Evolutionary conservation across 108 stramenopile genomes (phyloP).

Genomic region (Nitzschia palea): DNA sequence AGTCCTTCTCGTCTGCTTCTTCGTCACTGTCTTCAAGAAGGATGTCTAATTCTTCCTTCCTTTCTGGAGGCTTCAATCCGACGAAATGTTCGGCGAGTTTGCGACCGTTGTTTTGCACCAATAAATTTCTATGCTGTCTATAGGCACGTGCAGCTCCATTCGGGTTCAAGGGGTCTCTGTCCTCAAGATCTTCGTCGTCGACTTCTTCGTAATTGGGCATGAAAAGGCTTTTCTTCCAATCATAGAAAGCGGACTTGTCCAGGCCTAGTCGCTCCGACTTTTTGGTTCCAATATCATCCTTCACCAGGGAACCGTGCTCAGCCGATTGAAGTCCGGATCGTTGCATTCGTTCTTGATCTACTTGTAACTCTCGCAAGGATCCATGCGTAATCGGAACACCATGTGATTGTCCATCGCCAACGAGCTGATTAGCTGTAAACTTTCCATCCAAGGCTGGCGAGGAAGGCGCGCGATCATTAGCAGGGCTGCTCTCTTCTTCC

Average conservation of each 20-base stretch:
- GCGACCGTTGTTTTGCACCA: constrained; percentile 43
- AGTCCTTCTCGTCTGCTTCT: constrained; percentile 37
- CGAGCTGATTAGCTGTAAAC: not conserved
- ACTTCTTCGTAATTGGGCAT: constrained; percentile 25
- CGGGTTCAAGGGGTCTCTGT: constrained; percentile 74
- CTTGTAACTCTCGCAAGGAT: constrained; percentile 11
- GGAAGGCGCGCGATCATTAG: not conserved
- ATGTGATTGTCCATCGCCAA: constrained; percentile 22
- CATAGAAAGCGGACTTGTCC: constrained; percentile 70
- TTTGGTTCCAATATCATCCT: not conserved
- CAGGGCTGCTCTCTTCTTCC: constrained; percentile 28
- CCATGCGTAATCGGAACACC: constrained; percentile 15
- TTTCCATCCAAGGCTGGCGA: constrained; percentile 3
- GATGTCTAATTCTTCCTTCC: constrained; percentile 1
- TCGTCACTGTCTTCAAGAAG: constrained; percentile 24
- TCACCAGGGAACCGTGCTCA: not conserved
- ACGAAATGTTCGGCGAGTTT: constrained; percentile 59
- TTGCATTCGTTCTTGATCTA: constrained; percentile 9
- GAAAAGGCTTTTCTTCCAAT: constrained; percentile 73
- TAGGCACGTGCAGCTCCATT: constrained; percentile 73
- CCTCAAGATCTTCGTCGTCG: constrained; percentile 16
- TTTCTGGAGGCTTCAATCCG: constrained; percentile 31
- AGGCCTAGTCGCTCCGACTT: constrained; percentile 3
- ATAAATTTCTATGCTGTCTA: constrained; percentile 59
- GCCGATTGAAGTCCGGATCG: not conserved